A percentile compares a stretch with the other conserved stretches of the same genome.
These are phyloP conservation scores for Nyssa sinensis DNA, from an alignment of 148 eudicot species.

Conservation along the genomic window DNA sequence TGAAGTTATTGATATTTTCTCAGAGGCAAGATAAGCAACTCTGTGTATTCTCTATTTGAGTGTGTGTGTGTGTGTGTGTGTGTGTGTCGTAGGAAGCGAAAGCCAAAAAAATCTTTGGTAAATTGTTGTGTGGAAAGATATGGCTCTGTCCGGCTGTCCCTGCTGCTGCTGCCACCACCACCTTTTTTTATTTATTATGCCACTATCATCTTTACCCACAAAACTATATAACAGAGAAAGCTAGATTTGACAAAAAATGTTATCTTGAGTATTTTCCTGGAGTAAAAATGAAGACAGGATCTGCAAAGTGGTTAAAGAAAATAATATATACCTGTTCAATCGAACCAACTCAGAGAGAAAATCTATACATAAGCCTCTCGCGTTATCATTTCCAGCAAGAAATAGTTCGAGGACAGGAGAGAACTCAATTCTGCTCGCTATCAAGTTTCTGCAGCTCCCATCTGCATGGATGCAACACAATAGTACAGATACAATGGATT, in stretches of 20 bases:
- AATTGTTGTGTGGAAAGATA: no score
- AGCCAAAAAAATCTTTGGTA: background rate
- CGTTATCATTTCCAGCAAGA: conserved; percentile 47
- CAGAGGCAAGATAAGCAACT: background rate
- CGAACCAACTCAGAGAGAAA: conserved; percentile 51
- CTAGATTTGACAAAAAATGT: background rate
- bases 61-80: background rate
- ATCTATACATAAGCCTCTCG: conserved; percentile 44
- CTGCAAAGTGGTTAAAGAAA: background rate
- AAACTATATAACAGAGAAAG: background rate
- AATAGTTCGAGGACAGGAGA: conserved; percentile 53
- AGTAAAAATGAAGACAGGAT: background rate
- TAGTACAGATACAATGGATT: conserved; percentile 32
- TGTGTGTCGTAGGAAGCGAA: background rate
- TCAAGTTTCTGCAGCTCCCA: conserved; percentile 39
- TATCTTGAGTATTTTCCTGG: background rate
- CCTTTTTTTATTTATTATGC: background rate
- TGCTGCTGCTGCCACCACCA: no score
- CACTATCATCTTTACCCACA: no score
- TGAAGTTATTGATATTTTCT: background rate
- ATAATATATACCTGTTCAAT: conserved; percentile 37
- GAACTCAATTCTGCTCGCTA: conserved; percentile 51
- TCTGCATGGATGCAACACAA: conserved; percentile 44
- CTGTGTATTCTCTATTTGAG: no score
- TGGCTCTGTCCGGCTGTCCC: no score